Base-by-base conservation (phyloP, 208 protist species). In the Crithidia thermophila region DNA sequence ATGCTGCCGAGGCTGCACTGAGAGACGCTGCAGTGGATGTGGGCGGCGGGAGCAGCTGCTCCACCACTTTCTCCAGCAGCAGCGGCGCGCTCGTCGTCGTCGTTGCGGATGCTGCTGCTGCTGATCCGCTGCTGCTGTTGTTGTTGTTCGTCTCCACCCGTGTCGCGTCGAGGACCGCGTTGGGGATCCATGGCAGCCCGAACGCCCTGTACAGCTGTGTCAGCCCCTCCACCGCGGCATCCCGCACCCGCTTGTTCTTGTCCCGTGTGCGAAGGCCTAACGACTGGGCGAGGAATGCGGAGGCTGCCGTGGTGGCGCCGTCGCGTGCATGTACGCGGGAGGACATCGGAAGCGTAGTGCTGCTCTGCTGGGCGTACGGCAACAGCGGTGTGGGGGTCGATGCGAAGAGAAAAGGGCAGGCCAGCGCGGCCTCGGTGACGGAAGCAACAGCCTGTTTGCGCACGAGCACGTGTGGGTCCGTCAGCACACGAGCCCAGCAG, bases 231-330 rank as follows among this genome's bases (percentile, higher is more conserved):
- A 91, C 79, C 2, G 89, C 85, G 21, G 69, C 60, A 55, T 79
- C 60, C 13, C 85, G 84, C 23, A 94, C 84, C 10, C 71, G 79
- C 13, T 53, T 53, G 64, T 89, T 85, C 63, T 87, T 87, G 64
- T 94, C 89, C 14, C 71, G 76, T 4, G 80, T 56, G 51, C 84
- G 85, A 20, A 83, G 71, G 13, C 82, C 84, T 11, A 94, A 77
- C 20, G 85, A 76, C 11, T 49, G 53, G 14, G 68, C 66, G 33
- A 94, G 66, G 18, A 72, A 78, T n/a, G 25, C 1, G 0, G 65
- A 62, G 8, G 34, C 16, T 0, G 30, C 16, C 21, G 31, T 20
- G 30, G 21, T 21, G 21, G 31, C 16, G n/a, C 21, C 6, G 45
- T 18, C 21, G 10, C 45, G n/a, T 21, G 16, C 6, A 27, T 23